These are phyloP conservation scores for Pleurotus giganteus DNA, from an alignment of 768 basidiomycete genomes.

Conservation along the genomic window DNA sequence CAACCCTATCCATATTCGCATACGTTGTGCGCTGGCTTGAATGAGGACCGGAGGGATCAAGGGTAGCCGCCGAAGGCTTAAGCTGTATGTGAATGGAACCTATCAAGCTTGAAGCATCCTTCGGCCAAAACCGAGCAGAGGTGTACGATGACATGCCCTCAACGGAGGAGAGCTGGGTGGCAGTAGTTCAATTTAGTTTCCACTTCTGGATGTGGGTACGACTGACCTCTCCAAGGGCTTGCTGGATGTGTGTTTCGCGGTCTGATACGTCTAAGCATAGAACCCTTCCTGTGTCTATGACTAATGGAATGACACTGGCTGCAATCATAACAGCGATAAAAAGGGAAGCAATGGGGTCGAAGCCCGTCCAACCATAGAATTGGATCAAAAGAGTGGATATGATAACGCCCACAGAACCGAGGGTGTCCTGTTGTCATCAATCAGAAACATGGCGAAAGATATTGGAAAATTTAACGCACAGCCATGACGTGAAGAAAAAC, in stretches of 20 bases:
- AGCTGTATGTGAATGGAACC: conserved; percentile 93
- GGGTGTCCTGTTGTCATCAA: conserved; percentile 63
- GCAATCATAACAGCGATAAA: conserved; percentile 96
- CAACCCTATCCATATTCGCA: conserved; percentile 61
- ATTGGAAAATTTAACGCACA: conserved; percentile 39
- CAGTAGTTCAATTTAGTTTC: conserved; percentile 26
- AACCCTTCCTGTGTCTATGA: conserved; percentile 89
- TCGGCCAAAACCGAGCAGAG: conserved; percentile 91
- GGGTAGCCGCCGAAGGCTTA: conserved; percentile 53
- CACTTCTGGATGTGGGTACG: not conserved
- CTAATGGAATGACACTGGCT: conserved; percentile 92
- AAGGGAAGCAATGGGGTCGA: conserved; percentile 95
- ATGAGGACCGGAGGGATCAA: conserved; percentile 56
- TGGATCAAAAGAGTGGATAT: conserved; percentile 94
- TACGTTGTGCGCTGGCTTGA: conserved; percentile 46
- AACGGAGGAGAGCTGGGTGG: conserved; percentile 66
- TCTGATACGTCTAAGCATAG: conserved; percentile 84
- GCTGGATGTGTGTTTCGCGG: conserved; percentile 49
- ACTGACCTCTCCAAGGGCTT: conserved; percentile 64
- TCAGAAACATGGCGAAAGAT: conserved; percentile 6
- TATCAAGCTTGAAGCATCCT: conserved; percentile 80
- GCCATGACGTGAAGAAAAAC: conserved; percentile 98
- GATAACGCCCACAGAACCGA: conserved; percentile 97
- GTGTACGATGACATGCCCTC: conserved; percentile 83
- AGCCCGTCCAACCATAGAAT: conserved; percentile 97